Base-by-base conservation (phyloP, 164 flowering plant species). In the Vitis amurensis region DNA sequence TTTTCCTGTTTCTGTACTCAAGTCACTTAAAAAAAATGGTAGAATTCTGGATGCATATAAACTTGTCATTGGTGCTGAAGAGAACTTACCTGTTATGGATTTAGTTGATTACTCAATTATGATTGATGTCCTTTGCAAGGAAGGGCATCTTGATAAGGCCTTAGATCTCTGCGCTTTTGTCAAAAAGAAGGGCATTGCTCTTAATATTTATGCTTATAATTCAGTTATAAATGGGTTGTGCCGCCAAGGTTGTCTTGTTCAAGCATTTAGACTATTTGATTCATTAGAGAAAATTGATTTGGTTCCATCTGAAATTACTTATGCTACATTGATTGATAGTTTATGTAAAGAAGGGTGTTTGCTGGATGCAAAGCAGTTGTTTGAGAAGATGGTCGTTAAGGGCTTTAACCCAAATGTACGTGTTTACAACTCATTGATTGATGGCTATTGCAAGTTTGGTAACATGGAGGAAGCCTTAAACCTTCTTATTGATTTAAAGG, bases 241-340 rank as follows among this genome's bases (percentile, higher is more conserved):
- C 74, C 83, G 27, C 58, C 91, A 93, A 76, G 94, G 98, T 17
- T 84, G 90, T 74, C 72, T 91, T 68, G 75, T 87, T 75, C 87
- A 90, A 84, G 99, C 98, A 52, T 82, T 93, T 74, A 81, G 93
- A 71, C 74, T 96, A 9, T 91, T 89, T 82, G 93, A 93, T 84
- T 87, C 99, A 12, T 73, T 96, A 52, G 94, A 89, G 77, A 85
- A 64, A 71, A 69, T 83, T 51, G 66, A 73, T 61, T 67, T 95
- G 74, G 44, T 68, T 67, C 91, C 98, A 31, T 83, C 97, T 8
- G 83, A 72, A 57, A 70, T 92, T 63, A 92, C 99, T 48, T 91
- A 86, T 78, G 81, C 81, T 61, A 82, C 80, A 37, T 79, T 96
- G 37, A 83, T 93, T 58, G 80, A 81, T 68, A 75, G 86, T 72